These are phyloP conservation scores for Aspergillus eucalypticola DNA, from an alignment of 2,329 filamentous ascomycete genomes.

Conservation along the genomic window DNA sequence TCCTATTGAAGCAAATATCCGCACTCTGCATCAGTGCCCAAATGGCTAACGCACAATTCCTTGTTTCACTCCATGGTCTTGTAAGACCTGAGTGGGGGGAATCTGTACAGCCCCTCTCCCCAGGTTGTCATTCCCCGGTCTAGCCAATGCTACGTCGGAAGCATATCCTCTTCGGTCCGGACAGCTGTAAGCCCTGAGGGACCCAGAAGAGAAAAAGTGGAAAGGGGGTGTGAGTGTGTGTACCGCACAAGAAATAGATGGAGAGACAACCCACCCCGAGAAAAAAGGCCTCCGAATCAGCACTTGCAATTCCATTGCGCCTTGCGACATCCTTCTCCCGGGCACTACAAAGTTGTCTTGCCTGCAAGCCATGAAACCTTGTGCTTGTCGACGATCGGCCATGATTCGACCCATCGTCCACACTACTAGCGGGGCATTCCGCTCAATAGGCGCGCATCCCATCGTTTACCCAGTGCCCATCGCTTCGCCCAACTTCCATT, in stretches of 20 bases:
- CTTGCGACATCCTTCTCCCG: constrained; percentile 6
- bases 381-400: constrained; percentile 10
- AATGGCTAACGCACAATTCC: constrained; percentile 12
- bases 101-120: background rate
- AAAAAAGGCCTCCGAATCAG: background rate
- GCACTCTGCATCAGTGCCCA: constrained; percentile 27
- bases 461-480: background rate
- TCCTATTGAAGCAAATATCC: constrained; percentile 10
- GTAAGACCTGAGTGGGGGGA: constrained; percentile 4
- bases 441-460: constrained; percentile 15
- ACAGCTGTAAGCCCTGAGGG: background rate
- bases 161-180: background rate
- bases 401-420: constrained; percentile 12
- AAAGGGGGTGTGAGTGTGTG: background rate
- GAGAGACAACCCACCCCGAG: background rate
- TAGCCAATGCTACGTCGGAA: constrained; percentile 1
- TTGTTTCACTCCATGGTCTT: constrained; percentile 8
- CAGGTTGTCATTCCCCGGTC: constrained; percentile 6
- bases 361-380: constrained; percentile 23
- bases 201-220: background rate
- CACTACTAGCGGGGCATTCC: constrained; percentile 1
- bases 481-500: background rate
- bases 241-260: background rate
- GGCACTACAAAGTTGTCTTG: background rate
- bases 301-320: background rate